These are phyloP conservation scores for Cercospora sesami DNA, from an alignment of 2,329 filamentous ascomycete genomes.

Conservation along the genomic window DNA sequence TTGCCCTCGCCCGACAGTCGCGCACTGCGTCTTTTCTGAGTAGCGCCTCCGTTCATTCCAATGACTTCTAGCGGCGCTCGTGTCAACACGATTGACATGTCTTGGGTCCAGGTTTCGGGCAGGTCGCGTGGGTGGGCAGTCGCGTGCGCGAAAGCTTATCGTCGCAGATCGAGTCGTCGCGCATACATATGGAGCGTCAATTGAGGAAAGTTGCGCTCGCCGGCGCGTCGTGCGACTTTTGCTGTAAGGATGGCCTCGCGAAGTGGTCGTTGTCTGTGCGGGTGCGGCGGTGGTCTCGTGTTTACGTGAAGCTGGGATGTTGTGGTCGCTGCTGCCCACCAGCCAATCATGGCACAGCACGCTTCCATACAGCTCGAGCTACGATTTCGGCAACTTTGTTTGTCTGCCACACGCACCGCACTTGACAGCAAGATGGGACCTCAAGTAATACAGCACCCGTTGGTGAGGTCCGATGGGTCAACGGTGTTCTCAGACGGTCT, in stretches of 20 bases:
- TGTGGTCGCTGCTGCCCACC: not conserved
- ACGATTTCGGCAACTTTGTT: not conserved
- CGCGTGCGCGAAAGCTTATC: conserved; percentile 21
- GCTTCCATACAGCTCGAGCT: conserved; percentile 7
- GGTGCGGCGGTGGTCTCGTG: conserved; percentile 7
- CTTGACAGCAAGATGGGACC: conserved; percentile 22
- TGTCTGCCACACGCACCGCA: not conserved
- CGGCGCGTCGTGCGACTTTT: conserved; percentile 8
- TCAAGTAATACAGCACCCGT: conserved; percentile 41
- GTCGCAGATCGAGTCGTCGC: conserved; percentile 16
- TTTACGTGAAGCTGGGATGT: conserved; percentile 13
- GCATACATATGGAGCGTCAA: conserved; percentile 9
- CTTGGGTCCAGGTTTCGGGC: conserved; percentile 9
- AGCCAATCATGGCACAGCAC: conserved; percentile 6
- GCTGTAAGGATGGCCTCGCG: conserved; percentile 14
- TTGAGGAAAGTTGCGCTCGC: not conserved
- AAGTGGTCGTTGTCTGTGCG: conserved; percentile 6
- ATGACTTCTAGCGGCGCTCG: conserved; percentile 49
- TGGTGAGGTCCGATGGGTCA: conserved; percentile 76
- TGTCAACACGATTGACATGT: conserved; percentile 43
- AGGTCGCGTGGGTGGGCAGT: conserved; percentile 11
- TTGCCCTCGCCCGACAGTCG: conserved; percentile 46
- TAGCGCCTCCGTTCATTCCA: conserved; percentile 51
- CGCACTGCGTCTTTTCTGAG: conserved; percentile 50
- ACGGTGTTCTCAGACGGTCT: conserved; percentile 73